A percentile compares a stretch with the other conserved stretches of the same genome.
Conservation (phyloP, 1,139 yeast genomes). For the Pichia sp. region DNA sequence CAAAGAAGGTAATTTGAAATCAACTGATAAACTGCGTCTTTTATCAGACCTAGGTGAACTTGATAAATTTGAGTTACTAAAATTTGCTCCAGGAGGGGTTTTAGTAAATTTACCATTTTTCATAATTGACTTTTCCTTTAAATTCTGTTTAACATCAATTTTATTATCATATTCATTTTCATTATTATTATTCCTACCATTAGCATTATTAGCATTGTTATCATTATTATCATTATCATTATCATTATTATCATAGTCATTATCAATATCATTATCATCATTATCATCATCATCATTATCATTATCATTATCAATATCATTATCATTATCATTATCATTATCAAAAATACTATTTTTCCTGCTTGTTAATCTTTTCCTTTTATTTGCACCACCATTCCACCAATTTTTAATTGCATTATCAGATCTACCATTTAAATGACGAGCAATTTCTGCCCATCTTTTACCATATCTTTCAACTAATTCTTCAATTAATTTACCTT, state of each 20-base stretch:
- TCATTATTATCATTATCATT: neutral
- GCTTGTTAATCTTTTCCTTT: conserved; percentile 53
- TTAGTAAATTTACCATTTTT: too few relatives aligned
- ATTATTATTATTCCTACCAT: too few relatives aligned
- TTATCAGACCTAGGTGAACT: too few relatives aligned
- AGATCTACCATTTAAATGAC: conserved; percentile 78
- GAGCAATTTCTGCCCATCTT: conserved; percentile 91
- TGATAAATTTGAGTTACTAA: too few relatives aligned
- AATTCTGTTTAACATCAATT: too few relatives aligned
- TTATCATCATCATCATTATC: neutral
- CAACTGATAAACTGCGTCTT: conserved; percentile 23
- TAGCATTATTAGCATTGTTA: too few relatives aligned
- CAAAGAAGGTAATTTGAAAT: conserved; percentile 14
- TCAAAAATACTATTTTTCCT: conserved; percentile 9
- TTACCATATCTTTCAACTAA: conserved; percentile 78
- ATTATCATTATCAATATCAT: conserved; percentile 1
- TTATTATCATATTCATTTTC: too few relatives aligned
- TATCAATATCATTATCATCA: neutral
- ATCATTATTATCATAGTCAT: too few relatives aligned
- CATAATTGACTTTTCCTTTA: too few relatives aligned
- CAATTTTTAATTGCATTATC: conserved; percentile 93
- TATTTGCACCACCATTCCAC: conserved; percentile 94
- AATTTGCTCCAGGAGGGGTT: too few relatives aligned
- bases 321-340: conserved; percentile 1
- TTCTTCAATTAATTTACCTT: conserved; percentile 74